phyloP scores from a whole-genome alignment of 768 basidiomycete species.

The Auricularia cornea region DNA sequence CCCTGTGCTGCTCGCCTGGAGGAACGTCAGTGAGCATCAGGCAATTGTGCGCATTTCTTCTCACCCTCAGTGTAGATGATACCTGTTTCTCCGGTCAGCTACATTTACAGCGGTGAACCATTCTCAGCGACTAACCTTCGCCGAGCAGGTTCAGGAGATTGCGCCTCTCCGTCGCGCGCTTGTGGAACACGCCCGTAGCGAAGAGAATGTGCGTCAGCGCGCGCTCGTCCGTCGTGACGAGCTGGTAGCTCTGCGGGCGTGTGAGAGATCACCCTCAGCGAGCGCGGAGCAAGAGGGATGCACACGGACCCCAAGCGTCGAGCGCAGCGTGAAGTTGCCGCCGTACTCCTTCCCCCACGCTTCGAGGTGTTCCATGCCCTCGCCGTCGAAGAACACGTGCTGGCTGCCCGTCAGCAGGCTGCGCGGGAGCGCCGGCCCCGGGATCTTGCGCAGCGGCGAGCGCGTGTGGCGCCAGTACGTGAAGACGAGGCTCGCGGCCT shows the following conservation, averaged over 20 bases:
- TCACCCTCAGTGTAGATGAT: conserved; percentile 17
- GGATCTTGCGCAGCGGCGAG: not conserved
- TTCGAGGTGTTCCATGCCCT: not conserved
- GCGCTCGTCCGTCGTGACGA: conserved; percentile 53
- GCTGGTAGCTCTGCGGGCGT: conserved; percentile 21
- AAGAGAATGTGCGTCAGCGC: conserved; percentile 58
- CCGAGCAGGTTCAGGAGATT: conserved; percentile 36
- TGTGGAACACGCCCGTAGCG: conserved; percentile 48
- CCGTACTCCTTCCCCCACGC: not conserved
- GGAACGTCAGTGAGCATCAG: not conserved
- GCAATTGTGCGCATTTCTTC: no score
- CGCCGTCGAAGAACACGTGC: not conserved
- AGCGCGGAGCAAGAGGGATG: not conserved
- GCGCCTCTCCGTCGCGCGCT: conserved; percentile 35
- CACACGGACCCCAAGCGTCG: not conserved
- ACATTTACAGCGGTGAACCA: not conserved
- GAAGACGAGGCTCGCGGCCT: no score
- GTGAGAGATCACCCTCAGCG: not conserved
- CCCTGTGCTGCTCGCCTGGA: not conserved
- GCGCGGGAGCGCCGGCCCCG: not conserved
- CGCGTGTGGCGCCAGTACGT: not conserved
- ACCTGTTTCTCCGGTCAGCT: not conserved
- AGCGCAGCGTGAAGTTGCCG: not conserved
- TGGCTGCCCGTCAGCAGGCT: not conserved
- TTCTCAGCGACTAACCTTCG: conserved; percentile 2